Evolutionary conservation across 2,329 filamentous ascomycete genomes (phyloP).

Genomic region (Fusarium sp.): DNA sequence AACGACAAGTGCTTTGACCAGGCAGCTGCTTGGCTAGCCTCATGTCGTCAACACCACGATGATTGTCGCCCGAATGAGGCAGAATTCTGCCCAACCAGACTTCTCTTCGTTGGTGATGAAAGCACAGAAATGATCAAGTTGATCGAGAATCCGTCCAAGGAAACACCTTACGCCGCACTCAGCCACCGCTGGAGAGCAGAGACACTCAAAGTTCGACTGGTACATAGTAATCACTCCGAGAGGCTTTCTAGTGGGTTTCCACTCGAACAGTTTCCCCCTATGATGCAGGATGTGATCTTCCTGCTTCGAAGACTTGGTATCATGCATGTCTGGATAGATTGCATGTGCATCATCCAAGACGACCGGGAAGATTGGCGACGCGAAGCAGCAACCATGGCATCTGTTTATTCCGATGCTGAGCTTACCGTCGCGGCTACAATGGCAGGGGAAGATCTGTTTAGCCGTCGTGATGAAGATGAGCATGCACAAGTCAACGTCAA

Average conservation of each 20-base stretch:
- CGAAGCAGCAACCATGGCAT: conserved; percentile 9
- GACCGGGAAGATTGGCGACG: conserved; percentile 8
- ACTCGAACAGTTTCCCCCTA: neutral
- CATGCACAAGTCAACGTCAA: neutral
- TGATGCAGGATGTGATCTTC: neutral
- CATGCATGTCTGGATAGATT: conserved; percentile 8
- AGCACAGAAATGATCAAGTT: neutral
- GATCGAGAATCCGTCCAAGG: neutral
- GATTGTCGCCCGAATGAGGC: neutral
- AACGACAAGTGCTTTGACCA: neutral
- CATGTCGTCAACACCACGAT: neutral
- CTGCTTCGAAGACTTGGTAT: conserved; percentile 1
- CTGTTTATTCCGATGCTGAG: neutral
- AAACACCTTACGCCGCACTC: neutral
- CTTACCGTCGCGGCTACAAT: neutral
- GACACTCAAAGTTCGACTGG: neutral
- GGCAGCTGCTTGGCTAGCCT: neutral
- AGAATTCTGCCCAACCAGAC: neutral
- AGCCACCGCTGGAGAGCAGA: neutral
- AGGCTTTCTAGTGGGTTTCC: neutral
- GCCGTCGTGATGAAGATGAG: neutral
- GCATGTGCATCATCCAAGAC: conserved; percentile 14
- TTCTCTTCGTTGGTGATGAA: neutral
- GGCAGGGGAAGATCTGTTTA: neutral
- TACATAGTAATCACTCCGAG: neutral